phyloP scores from a whole-genome alignment of 371 early-diverging fungal species.

The Rhizopus stolonifer region DNA sequence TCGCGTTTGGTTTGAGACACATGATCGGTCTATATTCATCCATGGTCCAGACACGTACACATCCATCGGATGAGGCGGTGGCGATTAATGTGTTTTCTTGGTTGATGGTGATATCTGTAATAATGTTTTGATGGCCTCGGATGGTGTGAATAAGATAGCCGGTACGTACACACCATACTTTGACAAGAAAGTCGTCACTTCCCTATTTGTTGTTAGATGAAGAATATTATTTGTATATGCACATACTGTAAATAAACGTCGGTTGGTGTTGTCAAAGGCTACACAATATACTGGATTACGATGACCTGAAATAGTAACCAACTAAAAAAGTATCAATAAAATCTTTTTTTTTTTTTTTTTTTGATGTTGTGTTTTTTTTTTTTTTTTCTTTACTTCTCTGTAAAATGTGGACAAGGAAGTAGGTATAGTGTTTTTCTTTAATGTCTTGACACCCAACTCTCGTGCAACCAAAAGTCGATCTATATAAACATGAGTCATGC shows the following conservation, averaged over 20 bases:
- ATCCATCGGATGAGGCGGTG: slow-evolving; percentile 78
- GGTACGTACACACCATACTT: slow-evolving; percentile 83
- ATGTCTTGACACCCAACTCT: slow-evolving; percentile 24
- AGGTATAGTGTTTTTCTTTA: slow-evolving; percentile 25
- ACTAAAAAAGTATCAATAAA: slow-evolving; percentile 34
- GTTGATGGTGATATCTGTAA: slow-evolving; percentile 80
- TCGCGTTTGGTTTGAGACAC: slow-evolving; percentile 51
- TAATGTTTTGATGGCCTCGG: slow-evolving; percentile 78
- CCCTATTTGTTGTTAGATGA: slow-evolving; percentile 30
- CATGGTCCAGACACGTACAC: slow-evolving; percentile 80
- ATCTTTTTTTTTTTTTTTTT: no score
- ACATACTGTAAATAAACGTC: slow-evolving; percentile 69
- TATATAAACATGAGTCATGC: not conserved
- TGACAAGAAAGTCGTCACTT: slow-evolving; percentile 86
- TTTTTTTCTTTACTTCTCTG: slow-evolving; percentile 31
- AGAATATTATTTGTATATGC: not conserved
- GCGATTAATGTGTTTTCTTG: slow-evolving; percentile 84
- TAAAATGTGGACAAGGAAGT: slow-evolving; percentile 29
- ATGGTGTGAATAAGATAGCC: slow-evolving; percentile 82
- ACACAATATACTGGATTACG: slow-evolving; percentile 72
- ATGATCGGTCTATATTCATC: slow-evolving; percentile 72
- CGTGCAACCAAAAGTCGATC: slow-evolving; percentile 38
- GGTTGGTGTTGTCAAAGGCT: slow-evolving; percentile 73
- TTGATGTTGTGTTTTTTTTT: slow-evolving; percentile 6
- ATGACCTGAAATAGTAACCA: slow-evolving; percentile 76